Evolutionary conservation across 2,329 filamentous ascomycete genomes (phyloP).

Genomic region (Neopestalotiopsis rosae): DNA sequence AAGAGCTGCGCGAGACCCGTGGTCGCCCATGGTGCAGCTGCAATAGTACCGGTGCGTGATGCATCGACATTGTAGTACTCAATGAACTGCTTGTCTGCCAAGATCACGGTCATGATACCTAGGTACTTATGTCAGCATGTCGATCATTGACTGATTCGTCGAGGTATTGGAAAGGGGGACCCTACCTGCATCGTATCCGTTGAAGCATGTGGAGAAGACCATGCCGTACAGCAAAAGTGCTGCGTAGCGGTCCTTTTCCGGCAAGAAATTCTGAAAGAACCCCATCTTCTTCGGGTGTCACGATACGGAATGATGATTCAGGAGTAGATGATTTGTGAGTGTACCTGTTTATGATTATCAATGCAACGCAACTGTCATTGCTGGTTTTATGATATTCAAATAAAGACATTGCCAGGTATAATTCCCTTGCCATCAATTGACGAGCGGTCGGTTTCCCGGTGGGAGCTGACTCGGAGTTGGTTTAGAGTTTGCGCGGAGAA

Average conservation of each 20-base stretch:
- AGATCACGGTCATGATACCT: slow-evolving; percentile 6
- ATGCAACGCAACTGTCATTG: neutral
- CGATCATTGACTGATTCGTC: neutral
- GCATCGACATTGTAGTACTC: neutral
- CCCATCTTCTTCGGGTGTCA: neutral
- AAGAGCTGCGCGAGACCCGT: slow-evolving; percentile 10
- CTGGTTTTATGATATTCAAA: neutral
- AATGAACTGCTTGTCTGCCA: slow-evolving; percentile 13
- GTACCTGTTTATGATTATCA: neutral
- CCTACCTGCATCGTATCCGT: slow-evolving; percentile 13
- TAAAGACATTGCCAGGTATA: neutral
- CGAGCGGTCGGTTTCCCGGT: neutral
- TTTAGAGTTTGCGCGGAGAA: neutral
- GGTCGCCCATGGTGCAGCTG: slow-evolving; percentile 4
- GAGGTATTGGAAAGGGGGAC: neutral
- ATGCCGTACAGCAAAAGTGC: slow-evolving; percentile 9
- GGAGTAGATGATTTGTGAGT: neutral
- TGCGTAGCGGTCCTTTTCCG: slow-evolving; percentile 9
- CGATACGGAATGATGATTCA: neutral
- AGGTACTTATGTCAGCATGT: neutral
- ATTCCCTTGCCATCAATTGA: neutral
- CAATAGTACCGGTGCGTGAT: slow-evolving; percentile 1
- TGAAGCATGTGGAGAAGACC: slow-evolving; percentile 17
- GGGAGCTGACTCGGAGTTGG: neutral
- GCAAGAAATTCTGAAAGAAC: slow-evolving; percentile 7